Base-by-base conservation (phyloP, 164 flowering plant species). In the Hamamelis virginiana region DNA sequence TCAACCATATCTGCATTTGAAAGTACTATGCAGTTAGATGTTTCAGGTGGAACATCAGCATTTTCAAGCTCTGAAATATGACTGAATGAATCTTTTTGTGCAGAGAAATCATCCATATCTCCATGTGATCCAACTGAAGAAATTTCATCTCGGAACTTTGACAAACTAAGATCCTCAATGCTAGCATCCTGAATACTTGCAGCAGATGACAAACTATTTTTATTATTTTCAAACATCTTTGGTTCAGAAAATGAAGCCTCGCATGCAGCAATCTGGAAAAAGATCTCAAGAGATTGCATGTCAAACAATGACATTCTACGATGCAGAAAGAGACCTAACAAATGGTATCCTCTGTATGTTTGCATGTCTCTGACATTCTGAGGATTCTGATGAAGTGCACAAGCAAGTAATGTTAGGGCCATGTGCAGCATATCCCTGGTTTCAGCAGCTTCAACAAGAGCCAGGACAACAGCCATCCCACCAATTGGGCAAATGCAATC, bases 1-100 rank as follows among this genome's bases (percentile, higher is more conserved):
- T 96, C 97, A 72, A 93, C 97, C 99, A 96, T 93, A 72, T 96
- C 99, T 23, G 95, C 86, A 85, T 91, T 96, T 55, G 99, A 89
- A 59, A 96, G 78, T 33, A 96, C 98, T 70, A 96, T 85, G 80
- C 99, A 96, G 74, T 93, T 96, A 58, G 98, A 96, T 67, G 91
- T 86, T 78, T 93, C 97, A 45, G 87, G 76, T 0, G 81, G 79
- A 69, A 88, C 72, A 59, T 86, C 96, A 66, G 81, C 72, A 80
- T 72, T 83, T 83, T 93, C 98, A 65, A 90, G 90, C 87, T 96
- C 98, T 52, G 99, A 96, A 53, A 93, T 86, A 62, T 89, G 97
- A 81, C 97, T 88, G 43, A 88, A 80, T 44, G 98, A 84, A 83
- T 96, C 99, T 77, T 89, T 96, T 18, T 71, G 89, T 6, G 70